Evolutionary conservation across 1,139 yeast genomes (phyloP), one percentile per base, ranked within the genome.

Genomic region (Suhomyces bribrorum): DNA sequence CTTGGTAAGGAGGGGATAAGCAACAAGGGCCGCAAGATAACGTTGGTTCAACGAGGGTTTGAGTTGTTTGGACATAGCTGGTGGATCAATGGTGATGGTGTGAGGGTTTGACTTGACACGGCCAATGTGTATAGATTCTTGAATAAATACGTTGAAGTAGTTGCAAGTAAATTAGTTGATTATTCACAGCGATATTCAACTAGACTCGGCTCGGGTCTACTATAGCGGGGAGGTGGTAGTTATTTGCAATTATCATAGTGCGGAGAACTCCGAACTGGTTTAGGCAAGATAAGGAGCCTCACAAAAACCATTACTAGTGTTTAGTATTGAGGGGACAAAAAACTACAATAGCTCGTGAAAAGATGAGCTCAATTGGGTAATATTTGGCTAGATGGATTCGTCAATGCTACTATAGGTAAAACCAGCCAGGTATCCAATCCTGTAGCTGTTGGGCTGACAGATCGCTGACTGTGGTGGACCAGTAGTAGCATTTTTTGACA

Each of bases 1-100:
- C 52, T 83, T 83, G 38, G 87, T 81, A 36, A 78, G 55, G 14
- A 83, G 58, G 0, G 89, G 89, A 45, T 77, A 64, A 41, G 61
- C 66, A 9, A 61, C 49, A 28, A 82, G 61, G 30, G 65, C 61
- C 2, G 52, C 45, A 29, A 78, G 58, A 47, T 81, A 81, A 33
- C 54, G 52, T 11, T 46, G 45, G 44, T 56, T 56, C 23, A 48
- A 26, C 14, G 47, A 43, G 27, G 39, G 31, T 12, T 27, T n/a
- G 14, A 14, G 22, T 14, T 14, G 18, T 11, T 27, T 38, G 31
- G 37, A 15, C 38, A 38, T 29, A 22, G 7, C 8, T 13, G 28
- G 11, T 12, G 36, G 5, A 29, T 15, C 12, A 17, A 9, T 18
- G 5, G 15, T 14, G 14, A 17, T 13, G 16, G 7, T 5, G 23